These are phyloP conservation scores for Phyllosticta citrichinensis DNA, from an alignment of 2,329 filamentous ascomycete species.

Conservation along the genomic window DNA sequence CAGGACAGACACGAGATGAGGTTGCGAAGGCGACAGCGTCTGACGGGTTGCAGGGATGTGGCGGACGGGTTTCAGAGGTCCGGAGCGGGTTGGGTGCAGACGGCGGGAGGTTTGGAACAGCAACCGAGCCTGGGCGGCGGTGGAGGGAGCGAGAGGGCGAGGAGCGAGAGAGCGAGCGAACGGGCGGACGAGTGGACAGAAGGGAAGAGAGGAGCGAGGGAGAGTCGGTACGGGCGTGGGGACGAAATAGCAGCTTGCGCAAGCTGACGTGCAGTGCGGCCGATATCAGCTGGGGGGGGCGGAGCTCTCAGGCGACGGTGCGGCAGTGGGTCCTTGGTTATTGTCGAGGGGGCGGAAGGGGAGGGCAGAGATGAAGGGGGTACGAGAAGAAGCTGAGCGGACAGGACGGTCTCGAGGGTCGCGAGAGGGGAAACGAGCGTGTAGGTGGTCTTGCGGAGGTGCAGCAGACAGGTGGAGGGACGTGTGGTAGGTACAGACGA, in stretches of 20 bases:
- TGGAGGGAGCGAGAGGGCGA: neutral
- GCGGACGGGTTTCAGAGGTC: neutral
- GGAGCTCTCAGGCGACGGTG: constrained; percentile 4
- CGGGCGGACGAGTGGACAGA: neutral
- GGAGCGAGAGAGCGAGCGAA: neutral
- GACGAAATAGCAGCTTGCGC: constrained; percentile 6
- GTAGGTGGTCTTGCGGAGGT: neutral
- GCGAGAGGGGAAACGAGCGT: constrained; percentile 7
- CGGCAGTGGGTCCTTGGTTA: constrained; percentile 2
- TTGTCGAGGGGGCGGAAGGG: neutral
- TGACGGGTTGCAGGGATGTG: neutral
- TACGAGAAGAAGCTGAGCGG: neutral
- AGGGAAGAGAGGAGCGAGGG: neutral
- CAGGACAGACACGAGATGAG: neutral
- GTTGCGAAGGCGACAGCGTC: neutral
- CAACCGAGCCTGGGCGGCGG: neutral
- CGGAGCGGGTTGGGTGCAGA: neutral
- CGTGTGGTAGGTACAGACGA: neutral
- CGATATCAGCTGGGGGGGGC: neutral
- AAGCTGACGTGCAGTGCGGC: neutral
- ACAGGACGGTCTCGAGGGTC: neutral
- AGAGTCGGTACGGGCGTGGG: neutral
- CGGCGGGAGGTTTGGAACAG: neutral
- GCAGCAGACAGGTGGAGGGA: neutral
- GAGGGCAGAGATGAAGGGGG: neutral